These are phyloP conservation scores for Panicum hallii DNA, from an alignment of 202 grass and related monocot genomes.

Conservation along the genomic window DNA sequence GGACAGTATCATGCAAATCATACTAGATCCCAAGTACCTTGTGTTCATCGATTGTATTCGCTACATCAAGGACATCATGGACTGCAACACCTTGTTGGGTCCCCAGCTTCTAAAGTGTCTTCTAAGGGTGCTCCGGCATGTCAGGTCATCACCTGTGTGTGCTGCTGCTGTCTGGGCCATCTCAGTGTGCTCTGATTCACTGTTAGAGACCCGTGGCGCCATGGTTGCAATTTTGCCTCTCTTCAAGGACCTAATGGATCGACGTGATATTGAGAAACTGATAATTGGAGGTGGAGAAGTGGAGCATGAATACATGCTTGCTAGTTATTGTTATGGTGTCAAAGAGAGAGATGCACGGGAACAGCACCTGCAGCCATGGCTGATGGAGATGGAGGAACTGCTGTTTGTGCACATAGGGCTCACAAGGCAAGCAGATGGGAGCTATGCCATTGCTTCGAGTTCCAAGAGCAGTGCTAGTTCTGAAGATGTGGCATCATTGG, in stretches of 20 bases:
- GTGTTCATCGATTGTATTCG: neutral
- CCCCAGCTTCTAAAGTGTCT: neutral
- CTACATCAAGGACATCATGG: slow-evolving; percentile 12
- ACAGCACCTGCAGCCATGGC: neutral
- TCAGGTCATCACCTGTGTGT: neutral
- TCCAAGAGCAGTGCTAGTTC: neutral
- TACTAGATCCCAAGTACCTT: neutral
- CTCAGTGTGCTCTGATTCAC: neutral
- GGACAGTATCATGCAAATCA: neutral
- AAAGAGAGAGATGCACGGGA: neutral
- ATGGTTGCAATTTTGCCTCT: neutral
- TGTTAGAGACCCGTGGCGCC: neutral
- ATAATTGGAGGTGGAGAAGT: neutral
- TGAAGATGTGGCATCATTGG: neutral
- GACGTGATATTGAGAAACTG: neutral
- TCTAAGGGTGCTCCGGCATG: slow-evolving; percentile 17
- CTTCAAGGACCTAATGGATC: neutral
- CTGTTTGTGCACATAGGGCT: slow-evolving; percentile 8
- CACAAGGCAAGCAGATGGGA: neutral
- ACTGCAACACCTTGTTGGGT: neutral
- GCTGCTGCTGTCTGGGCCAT: slow-evolving; percentile 5
- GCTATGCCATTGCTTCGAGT: neutral
- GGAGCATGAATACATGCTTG: neutral
- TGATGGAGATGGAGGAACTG: slow-evolving; percentile 30
- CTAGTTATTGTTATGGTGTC: neutral